Base-by-base conservation (phyloP, 2,329 filamentous ascomycete species). In the Phoma sp. region DNA sequence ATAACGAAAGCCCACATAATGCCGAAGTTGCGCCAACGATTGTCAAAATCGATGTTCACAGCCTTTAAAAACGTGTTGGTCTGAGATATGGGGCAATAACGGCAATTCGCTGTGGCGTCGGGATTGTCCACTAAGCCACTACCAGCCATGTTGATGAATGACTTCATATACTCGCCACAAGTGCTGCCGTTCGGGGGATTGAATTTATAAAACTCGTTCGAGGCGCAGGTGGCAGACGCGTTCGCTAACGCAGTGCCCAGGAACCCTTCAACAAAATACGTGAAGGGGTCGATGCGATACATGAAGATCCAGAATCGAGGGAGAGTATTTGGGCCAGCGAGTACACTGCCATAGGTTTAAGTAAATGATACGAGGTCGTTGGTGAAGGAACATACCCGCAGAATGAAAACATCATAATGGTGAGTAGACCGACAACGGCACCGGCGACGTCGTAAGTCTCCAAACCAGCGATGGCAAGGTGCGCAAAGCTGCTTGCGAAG, bases 301-400 rank as follows among this genome's bases (percentile, higher is more conserved):
- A 91, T 91, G 76, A 90, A 91, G 56, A 85, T 85, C 89, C 89
- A 92, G 77, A 92, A 92, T 0, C 84, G 81, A 0, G 89, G 88
- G 1, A 92, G 78, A 0, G 80, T 78, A 3, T 66, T 54, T 0
- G 86, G 83, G 0, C 81, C 73, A 55, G 87, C 84, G 47, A 91
- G 75, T 3, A 91, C 87, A 68, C 87, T 80, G 61, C 78, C 66
- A 56, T 70, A 71, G 5, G 70, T 84, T 46, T 93, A 80, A n/a
- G n/a, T n/a, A n/a, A n/a, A n/a, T n/a, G n/a, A n/a, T n/a, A n/a
- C n/a, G n/a, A n/a, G n/a, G n/a, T n/a, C n/a, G n/a, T n/a, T n/a
- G n/a, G n/a, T n/a, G 47, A 14, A 70, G 65, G 72, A 55, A 78
- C 70, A 83, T 81, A 78, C 72, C 0, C n/a, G 56, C 83, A 86